Conservation (phyloP, 768 basidiomycete genomes). For the Suillus spraguei region DNA sequence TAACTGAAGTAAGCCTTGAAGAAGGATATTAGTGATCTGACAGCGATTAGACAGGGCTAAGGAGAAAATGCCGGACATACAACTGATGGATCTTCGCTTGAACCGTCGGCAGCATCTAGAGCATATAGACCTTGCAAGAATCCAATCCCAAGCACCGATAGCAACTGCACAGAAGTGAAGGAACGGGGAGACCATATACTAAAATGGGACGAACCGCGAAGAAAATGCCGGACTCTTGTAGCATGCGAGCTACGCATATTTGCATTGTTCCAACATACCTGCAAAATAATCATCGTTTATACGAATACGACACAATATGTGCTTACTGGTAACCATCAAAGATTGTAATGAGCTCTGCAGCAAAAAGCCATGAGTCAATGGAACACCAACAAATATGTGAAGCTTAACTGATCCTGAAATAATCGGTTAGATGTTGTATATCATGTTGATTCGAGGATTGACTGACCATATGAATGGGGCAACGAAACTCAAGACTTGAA, state of each 20-base stretch:
- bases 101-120: conserved; percentile 88
- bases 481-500: conserved; percentile 87
- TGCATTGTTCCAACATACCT: conserved; percentile 93
- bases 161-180: conserved; percentile 46
- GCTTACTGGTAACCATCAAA: conserved; percentile 80
- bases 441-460: conserved; percentile 6
- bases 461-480: conserved; percentile 86
- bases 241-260: conserved; percentile 90
- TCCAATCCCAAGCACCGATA: conserved; percentile 81
- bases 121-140: conserved; percentile 90
- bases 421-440: not conserved
- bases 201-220: conserved; percentile 62
- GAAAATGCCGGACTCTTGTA: conserved; percentile 91
- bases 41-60: conserved; percentile 6
- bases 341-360: conserved; percentile 71
- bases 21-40: conserved; percentile 69
- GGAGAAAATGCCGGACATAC: conserved; percentile 38
- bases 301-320: not conserved
- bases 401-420: conserved; percentile 76
- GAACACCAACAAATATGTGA: not conserved
- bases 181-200: not conserved
- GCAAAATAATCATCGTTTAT: conserved; percentile 7
- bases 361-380: not conserved
- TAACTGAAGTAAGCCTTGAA: conserved; percentile 84
- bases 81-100: conserved; percentile 49